Evolutionary conservation across 257 asterid genomes (phyloP), one percentile per base, ranked within the genome.

Genomic region (Forsythia suspensa): DNA sequence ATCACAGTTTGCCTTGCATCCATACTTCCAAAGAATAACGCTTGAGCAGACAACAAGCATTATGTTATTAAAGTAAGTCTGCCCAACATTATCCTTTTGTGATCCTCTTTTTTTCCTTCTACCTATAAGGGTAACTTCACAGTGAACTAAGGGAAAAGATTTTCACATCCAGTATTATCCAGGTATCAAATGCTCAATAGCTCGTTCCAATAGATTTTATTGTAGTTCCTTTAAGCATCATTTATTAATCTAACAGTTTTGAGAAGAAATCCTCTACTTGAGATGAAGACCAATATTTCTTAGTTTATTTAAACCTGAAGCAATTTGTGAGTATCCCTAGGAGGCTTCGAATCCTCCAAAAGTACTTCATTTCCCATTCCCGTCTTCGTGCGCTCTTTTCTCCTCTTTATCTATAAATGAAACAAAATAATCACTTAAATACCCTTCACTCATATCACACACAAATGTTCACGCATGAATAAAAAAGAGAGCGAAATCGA

Each of bases 301-400:
- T 37, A 21, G 55, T 16, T 72, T 21, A 20, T 72, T 72, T 29
- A 73, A 74, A 95, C 99, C 96, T 95, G 99, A 84, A 95, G 96
- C 91, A 96, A 86, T 83, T 89, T 93, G 92, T 96, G 99, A 36
- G 99, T 96, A 84, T 90, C 99, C 15, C 99, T 81, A 1, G 91
- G 88, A 79, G 88, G 89, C 82, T 80, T 87, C 10, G 90, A 77
- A 87, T 91, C 97, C 84, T 89, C 93, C 39, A 63, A 16, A 18
- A 76, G 82, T 2, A 63, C 82, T 77, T 75, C 72, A 42, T 80
- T 85, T 65, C 75, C 83, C 16, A 61, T 81, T 70, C 86, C 89
- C 18, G 77, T 73, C 72, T 84, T 84, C 11, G 81, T 83, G 78
- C 57, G 83, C 81, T 85, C 96, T 15, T 72, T 94, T 85, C 88